Conservation (phyloP, 2,329 filamentous ascomycete genomes). For the Colletotrichum sp. region DNA sequence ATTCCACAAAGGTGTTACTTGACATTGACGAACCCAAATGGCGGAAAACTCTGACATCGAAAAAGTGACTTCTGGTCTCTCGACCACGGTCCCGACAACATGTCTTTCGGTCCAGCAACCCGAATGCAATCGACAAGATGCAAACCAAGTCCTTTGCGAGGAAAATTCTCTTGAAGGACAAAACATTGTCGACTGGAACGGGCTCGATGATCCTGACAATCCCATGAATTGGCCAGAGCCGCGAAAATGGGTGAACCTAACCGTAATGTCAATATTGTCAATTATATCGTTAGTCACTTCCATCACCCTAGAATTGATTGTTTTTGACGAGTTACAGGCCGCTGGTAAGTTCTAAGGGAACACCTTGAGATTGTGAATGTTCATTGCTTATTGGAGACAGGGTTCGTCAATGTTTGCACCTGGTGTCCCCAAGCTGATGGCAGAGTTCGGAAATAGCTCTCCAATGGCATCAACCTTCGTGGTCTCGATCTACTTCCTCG, state of each 20-base stretch:
- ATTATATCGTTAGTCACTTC: slow-evolving; percentile 17
- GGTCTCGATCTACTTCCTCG: slow-evolving; percentile 62
- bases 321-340: slow-evolving; percentile 15
- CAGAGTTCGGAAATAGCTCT: slow-evolving; percentile 53
- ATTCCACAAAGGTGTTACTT: rapidly evolving
- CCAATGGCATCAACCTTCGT: slow-evolving; percentile 57
- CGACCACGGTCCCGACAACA: rapidly evolving
- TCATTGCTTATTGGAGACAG: neutral
- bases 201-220: slow-evolving; percentile 63
- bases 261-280: slow-evolving; percentile 30
- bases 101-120: neutral
- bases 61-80: neutral
- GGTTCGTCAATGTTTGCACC: slow-evolving; percentile 59
- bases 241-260: slow-evolving; percentile 39
- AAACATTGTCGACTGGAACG: slow-evolving; percentile 62
- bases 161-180: neutral
- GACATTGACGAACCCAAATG: neutral
- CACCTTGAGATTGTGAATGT: no score
- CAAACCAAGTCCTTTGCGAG: rapidly evolving
- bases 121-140: rapidly evolving
- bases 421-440: slow-evolving; percentile 59
- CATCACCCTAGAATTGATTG: neutral
- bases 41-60: neutral
- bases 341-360: neutral
- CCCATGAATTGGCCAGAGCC: slow-evolving; percentile 71